phyloP scores from a whole-genome alignment of 2,329 filamentous ascomycete genomes.

The Conoideocrella luteorostrata region DNA sequence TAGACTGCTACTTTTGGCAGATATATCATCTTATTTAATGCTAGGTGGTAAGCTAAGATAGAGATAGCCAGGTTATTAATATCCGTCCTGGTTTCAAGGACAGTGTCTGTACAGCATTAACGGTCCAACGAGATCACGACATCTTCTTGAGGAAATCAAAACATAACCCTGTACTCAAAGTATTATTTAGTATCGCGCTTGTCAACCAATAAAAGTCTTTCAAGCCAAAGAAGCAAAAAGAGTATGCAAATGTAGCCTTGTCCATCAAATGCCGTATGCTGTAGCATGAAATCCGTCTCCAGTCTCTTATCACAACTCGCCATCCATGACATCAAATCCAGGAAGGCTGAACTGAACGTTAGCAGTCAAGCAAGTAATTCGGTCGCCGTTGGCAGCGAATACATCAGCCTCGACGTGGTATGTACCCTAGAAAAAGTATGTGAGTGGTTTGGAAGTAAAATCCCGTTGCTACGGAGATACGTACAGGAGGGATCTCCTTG shows the following conservation, averaged over 20 bases:
- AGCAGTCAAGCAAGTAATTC: slow-evolving; percentile 83
- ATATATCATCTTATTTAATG: slow-evolving; percentile 1
- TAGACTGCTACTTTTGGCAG: neutral
- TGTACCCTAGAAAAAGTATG: slow-evolving; percentile 55
- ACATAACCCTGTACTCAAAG: too few relatives aligned
- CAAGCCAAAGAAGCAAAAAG: neutral
- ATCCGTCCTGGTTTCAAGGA: neutral
- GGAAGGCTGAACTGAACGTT: slow-evolving; percentile 52
- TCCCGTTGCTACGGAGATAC: slow-evolving; percentile 37
- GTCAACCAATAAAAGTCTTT: neutral
- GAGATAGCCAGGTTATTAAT: neutral
- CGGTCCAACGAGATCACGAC: too few relatives aligned
- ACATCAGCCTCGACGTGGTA: slow-evolving; percentile 89
- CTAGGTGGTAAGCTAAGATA: neutral
- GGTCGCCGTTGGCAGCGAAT: slow-evolving; percentile 61
- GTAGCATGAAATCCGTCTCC: neutral
- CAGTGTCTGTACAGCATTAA: too few relatives aligned
- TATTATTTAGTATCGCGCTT: too few relatives aligned
- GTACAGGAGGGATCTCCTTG: slow-evolving; percentile 78
- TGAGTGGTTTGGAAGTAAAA: neutral
- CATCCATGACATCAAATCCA: slow-evolving; percentile 31
- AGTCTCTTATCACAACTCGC: slow-evolving; percentile 31
- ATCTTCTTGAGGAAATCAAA: too few relatives aligned
- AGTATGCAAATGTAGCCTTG: neutral
- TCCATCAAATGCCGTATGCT: neutral